These are phyloP conservation scores for Cornus suecica DNA, from an alignment of 148 eudicot species.

Conservation along the genomic window DNA sequence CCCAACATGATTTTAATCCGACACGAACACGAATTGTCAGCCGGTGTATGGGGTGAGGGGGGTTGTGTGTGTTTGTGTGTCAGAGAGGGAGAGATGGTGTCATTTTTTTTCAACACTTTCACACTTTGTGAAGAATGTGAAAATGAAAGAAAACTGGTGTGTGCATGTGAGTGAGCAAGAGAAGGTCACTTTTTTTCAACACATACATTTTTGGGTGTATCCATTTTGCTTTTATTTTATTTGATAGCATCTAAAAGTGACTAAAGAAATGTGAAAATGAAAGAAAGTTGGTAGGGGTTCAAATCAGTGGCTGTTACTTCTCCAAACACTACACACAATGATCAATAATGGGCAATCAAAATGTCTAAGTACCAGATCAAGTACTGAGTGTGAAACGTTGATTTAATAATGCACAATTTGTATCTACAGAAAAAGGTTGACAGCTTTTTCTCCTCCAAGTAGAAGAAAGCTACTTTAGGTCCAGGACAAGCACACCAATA, in stretches of 20 bases:
- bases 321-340: background rate
- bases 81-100: too few species aligned
- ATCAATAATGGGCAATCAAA: too few species aligned
- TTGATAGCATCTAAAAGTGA: background rate
- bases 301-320: background rate
- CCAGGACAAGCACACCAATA: background rate
- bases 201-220: too few species aligned
- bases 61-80: too few species aligned
- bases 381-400: too few species aligned
- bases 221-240: background rate
- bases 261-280: conserved; percentile 9
- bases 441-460: background rate
- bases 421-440: background rate
- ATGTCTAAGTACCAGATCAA: too few species aligned
- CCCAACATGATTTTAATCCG: too few species aligned
- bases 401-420: too few species aligned
- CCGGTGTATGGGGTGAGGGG: too few species aligned
- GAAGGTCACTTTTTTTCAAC: background rate
- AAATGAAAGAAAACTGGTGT: conserved; percentile 7
- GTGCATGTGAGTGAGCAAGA: background rate
- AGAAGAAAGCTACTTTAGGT: background rate
- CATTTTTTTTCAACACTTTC: too few species aligned
- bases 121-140: too few species aligned
- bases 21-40: too few species aligned
- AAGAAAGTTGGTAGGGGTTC: conserved; percentile 10